Evolutionary conservation across 1,284 basidiomycete genomes (phyloP).

Genomic region (Pseudomicrostroma phylloplanum): DNA sequence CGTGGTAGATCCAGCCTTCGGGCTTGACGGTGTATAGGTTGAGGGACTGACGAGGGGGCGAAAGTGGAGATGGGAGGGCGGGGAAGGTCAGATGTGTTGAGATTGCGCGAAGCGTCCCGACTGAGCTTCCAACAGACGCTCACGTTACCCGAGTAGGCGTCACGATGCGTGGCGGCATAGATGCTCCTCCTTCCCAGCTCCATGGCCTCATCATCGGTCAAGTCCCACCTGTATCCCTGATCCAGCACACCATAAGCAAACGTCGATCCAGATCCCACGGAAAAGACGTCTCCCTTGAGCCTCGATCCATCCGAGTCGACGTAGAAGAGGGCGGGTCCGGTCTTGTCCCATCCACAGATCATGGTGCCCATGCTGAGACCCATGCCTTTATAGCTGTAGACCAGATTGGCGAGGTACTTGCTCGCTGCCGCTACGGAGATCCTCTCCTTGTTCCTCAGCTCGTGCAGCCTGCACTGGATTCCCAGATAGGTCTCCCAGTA

Average conservation of each 20-base stretch:
- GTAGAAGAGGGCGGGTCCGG: constrained; percentile 93
- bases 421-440: constrained; percentile 97
- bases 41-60: constrained; percentile 57
- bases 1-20: constrained; percentile 62
- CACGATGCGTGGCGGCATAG: constrained; percentile 86
- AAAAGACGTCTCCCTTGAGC: constrained; percentile 92
- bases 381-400: constrained; percentile 99
- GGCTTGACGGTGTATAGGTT: constrained; percentile 95
- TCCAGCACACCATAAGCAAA: constrained; percentile 98
- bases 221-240: constrained; percentile 89
- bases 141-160: constrained; percentile 80
- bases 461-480: constrained; percentile 92
- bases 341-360: constrained; percentile 99
- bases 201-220: constrained; percentile 86
- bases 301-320: constrained; percentile 96
- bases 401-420: constrained; percentile 94
- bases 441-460: constrained; percentile 91
- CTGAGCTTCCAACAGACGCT: constrained; percentile 10
- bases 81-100: not conserved
- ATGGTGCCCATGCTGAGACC: constrained; percentile 99
- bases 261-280: constrained; percentile 94
- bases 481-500: constrained; percentile 99
- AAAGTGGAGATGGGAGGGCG: not conserved
- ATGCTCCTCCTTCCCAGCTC: constrained; percentile 91
- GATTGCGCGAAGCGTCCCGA: not conserved